Base-by-base conservation (phyloP, 2,329 filamentous ascomycete genomes). In the Remersonia thermophila region DNA sequence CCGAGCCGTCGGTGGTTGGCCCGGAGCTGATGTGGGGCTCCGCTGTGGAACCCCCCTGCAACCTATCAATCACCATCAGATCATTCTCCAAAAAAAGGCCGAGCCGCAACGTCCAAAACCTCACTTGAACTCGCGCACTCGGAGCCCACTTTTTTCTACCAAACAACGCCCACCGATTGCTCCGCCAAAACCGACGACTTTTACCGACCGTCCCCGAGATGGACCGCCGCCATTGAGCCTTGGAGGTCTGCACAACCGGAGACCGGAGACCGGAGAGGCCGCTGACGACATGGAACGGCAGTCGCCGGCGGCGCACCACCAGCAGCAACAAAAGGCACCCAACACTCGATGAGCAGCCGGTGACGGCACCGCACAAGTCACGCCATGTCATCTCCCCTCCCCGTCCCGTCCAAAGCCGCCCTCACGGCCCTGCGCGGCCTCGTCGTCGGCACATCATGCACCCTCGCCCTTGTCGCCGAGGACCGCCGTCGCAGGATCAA, bases 401-500 rank as follows among this genome's bases (percentile, higher is more conserved):
- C 59, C 42, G 58, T 63, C 32, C 62, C 63, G 36, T 65, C 63
- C 40, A 62, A 62, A 53, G 59, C 59, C 37, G 62, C 61, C 44
- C 49, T 67, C 45, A 61, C 60, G 48, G 56, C 61, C 17, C 55
- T 66, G 33, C 60, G 61, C 27, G 57, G 60, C 23, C 55, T 67
- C 32, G 57, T 62, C 20, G 47, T 65, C 8, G 63, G 63, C 39
- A 67, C 63, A 2, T 62, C 62, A 4, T 66, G 61, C 51, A 60
- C 61, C 15, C 48, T 66, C 30, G 59, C 58, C 20, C 44, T 66
- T 28, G 42, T 66, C 37, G 57, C 57, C 36, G 63, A 66, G 44
- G 63, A 66, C 46, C 63, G 62, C 17, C 57, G 62, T 30, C 57
- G 63, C 10, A 56, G 59, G 27, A 65, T 67, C 47, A 58, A 61